A percentile compares a stretch with the other conserved stretches of the same genome.
phyloP scores from a whole-genome alignment of 2,329 filamentous ascomycete genomes.

The Didymella arachidicola region DNA sequence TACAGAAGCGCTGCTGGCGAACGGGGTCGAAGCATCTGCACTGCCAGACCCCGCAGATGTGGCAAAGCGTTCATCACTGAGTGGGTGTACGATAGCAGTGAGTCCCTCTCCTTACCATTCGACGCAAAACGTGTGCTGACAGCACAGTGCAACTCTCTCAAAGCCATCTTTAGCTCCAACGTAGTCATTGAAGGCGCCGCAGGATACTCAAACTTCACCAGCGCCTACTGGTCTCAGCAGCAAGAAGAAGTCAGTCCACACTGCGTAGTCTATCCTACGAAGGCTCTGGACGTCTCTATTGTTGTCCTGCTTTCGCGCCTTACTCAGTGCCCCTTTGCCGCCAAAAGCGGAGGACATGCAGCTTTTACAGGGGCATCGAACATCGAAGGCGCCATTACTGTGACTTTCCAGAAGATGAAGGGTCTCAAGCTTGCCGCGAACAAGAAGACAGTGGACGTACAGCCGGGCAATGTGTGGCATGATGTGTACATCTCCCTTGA shows the following conservation, averaged over 20 bases:
- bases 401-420: constrained; percentile 50
- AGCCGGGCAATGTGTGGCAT: constrained; percentile 44
- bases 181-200: constrained; percentile 24
- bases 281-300: constrained; percentile 22
- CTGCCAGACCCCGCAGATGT: constrained; percentile 19
- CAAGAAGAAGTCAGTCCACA: constrained; percentile 28
- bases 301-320: constrained; percentile 26
- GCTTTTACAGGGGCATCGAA: constrained; percentile 50
- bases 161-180: constrained; percentile 26
- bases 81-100: constrained; percentile 30
- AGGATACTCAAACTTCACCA: constrained; percentile 28
- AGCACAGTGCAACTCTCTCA: constrained; percentile 32
- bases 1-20: constrained; percentile 27
- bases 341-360: constrained; percentile 55
- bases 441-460: constrained; percentile 37
- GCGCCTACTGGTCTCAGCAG: constrained; percentile 25
- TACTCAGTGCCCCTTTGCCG: constrained; percentile 48
- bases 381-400: constrained; percentile 54
- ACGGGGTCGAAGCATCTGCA: constrained; percentile 28
- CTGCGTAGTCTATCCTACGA: constrained; percentile 36
- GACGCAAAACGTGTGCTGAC: not conserved
- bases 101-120: constrained; percentile 2
- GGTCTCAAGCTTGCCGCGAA: constrained; percentile 35
- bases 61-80: constrained; percentile 5
- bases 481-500: constrained; percentile 37